Evolutionary conservation across 176 grass and related monocot species (phyloP), one percentile per base, ranked within the genome.

Genomic region (Thalia dealbata): DNA sequence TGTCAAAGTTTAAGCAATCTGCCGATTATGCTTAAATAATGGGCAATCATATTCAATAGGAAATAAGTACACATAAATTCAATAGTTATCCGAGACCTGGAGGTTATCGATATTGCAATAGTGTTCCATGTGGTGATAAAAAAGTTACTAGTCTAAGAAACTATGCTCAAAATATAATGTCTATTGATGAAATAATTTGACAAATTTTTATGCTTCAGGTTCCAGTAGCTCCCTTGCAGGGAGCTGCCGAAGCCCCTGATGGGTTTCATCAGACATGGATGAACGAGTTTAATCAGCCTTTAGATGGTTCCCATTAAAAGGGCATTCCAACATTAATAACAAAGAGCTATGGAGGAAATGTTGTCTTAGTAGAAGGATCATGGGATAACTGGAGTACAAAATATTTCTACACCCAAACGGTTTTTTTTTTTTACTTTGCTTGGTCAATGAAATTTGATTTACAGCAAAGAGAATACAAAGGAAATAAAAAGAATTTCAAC

Each of bases 331-430:
- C 82, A 81, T 87, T 99, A 67, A 78, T 99, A n/a, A 88, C 92
- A 52, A 93, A 90, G 95, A 95, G 82, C 48, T 76, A 85, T 64
- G 95, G 95, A 75, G 95, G 95, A 79, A 91, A 85, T 24, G 82
- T 54, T 81, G 88, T 95, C 59, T 85, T 78, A 66, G 88, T 99
- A 68, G 95, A 99, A 85, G 95, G 95, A 75, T 99, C 90, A 70
- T 99, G 95, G 95, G 95, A 99, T 83, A 92, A 95, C 52, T 99
- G 95, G 95, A 91, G 77, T 82, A 82, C 95, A 80, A 91, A 87
- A 85, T 95, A 86, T 50, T 76, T 12, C 50, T 60, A 23, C 38
- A 18, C 29, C 30, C 10, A 9, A 62, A 75, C 0, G 25, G 6
- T 0, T 0, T 42, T 68, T 27, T 22, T 15, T 7, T 29, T 32